Evolutionary conservation across 1,139 yeast species (phyloP), one percentile per base, ranked within the genome.

Genomic region (Pichia sp.): DNA sequence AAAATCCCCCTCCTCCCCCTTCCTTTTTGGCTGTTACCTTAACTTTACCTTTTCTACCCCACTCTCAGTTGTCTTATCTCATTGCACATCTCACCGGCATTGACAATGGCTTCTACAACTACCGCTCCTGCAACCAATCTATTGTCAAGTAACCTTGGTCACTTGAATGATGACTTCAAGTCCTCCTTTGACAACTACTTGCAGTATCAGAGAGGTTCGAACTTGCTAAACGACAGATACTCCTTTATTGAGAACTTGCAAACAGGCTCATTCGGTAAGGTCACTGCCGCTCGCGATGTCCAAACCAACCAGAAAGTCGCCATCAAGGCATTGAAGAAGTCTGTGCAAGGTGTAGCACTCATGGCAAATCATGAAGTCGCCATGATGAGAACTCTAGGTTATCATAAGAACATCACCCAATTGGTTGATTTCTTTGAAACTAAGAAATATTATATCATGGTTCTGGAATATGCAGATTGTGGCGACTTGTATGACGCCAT

Each of bases 211-310:
- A 49, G 55, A 26, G 61, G 62, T n/a, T 41, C 42, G 29, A 13
- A 40, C 10, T 47, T 59, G 14, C 50, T 70, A 29, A 53, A 55
- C 27, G 49, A 55, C 37, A 57, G 59, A 36, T 72, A 71, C 52
- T 49, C 53, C 25, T 65, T 62, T 38, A 44, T 69, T 22, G 48
- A 52, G 25, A 59, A 60, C 42, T 53, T 72, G 37, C 77, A 72
- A 49, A 63, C 62, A 31, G 78, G 78, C 2, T 63, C 75, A 8
- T 72, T 72, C 53, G 78, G 78, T 24, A 62, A 62, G 42, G 78
- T 72, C 6, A 61, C 73, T 9, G 59, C 67, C 34, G 75, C 75
- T n/a, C 38, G 57, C 13, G 69, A 72, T 44, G 42, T 58, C 12
- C 32, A 38, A 5, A 49, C 57, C 10, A 50, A 50, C 33, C 30